These are phyloP conservation scores for Calcarisporium arbuscula DNA, from an alignment of 2,329 filamentous ascomycete species.

Conservation along the genomic window DNA sequence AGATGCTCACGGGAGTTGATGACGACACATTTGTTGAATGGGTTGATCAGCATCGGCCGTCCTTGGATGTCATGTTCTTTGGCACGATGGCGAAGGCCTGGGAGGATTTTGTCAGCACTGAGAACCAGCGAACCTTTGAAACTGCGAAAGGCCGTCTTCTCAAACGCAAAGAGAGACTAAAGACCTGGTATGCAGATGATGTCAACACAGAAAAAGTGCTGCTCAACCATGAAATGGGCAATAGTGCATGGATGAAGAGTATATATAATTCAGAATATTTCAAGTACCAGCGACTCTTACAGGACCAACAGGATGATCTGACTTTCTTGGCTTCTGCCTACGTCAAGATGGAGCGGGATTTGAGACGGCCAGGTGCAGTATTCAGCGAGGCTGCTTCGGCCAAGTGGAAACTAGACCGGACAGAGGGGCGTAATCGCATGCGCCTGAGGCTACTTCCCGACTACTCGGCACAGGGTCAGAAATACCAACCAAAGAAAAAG, in stretches of 20 bases:
- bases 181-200: slow-evolving; percentile 69
- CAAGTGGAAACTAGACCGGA: slow-evolving; percentile 92
- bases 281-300: slow-evolving; percentile 80
- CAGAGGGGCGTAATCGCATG: slow-evolving; percentile 94
- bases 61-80: slow-evolving; percentile 77
- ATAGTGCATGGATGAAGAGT: slow-evolving; percentile 89
- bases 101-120: slow-evolving; percentile 78
- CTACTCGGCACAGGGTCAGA: slow-evolving; percentile 57
- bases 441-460: slow-evolving; percentile 81
- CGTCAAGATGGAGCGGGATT: slow-evolving; percentile 69
- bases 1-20: slow-evolving; percentile 79
- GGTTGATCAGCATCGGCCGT: slow-evolving; percentile 75
- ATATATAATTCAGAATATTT: slow-evolving; percentile 88
- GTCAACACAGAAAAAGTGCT: slow-evolving; percentile 63
- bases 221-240: slow-evolving; percentile 77
- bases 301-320: slow-evolving; percentile 90
- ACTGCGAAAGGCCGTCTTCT: slow-evolving; percentile 62
- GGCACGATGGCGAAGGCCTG: slow-evolving; percentile 73
- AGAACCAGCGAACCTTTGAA: slow-evolving; percentile 76
- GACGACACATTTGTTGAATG: slow-evolving; percentile 82
- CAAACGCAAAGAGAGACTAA: slow-evolving; percentile 77
- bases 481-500: slow-evolving; percentile 81
- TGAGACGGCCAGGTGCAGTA: slow-evolving; percentile 74
- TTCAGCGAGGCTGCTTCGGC: slow-evolving; percentile 58
- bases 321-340: slow-evolving; percentile 71